phyloP scores from a whole-genome alignment of 2,329 filamentous ascomycete genomes.

The Ceratocystis lukuohia region DNA sequence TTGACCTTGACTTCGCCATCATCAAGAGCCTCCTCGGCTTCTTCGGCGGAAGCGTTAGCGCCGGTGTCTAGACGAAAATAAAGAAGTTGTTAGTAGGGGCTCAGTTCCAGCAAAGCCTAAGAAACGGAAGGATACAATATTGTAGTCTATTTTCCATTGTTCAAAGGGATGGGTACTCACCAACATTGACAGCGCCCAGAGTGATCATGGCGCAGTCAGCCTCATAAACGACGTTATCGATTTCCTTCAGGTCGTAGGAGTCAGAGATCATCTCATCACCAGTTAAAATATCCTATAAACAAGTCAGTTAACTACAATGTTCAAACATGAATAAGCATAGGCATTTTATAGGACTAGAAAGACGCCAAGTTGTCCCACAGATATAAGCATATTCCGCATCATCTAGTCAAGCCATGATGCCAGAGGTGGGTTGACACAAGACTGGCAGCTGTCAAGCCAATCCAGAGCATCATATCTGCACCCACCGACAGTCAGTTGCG shows the following conservation, averaged over 20 bases:
- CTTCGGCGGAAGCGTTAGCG: constrained; percentile 95
- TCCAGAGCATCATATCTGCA: background rate
- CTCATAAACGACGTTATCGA: constrained; percentile 75
- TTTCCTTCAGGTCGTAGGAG: constrained; percentile 70
- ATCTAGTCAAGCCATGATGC: no score
- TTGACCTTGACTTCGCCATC: constrained; percentile 64
- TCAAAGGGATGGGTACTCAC: constrained; percentile 36
- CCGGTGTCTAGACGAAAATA: constrained; percentile 51
- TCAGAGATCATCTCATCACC: constrained; percentile 96
- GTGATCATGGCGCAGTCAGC: constrained; percentile 84
- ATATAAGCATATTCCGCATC: no score
- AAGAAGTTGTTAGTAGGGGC: background rate
- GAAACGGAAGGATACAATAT: background rate
- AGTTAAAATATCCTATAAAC: constrained; percentile 64
- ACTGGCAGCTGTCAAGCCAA: background rate
- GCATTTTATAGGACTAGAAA: background rate
- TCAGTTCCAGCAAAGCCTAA: background rate
- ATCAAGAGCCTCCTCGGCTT: constrained; percentile 61
- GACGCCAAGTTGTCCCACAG: no score
- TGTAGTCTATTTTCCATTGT: background rate
- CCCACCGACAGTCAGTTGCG: background rate
- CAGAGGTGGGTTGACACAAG: no score
- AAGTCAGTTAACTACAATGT: constrained; percentile 8
- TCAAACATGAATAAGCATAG: background rate
- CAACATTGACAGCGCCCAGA: constrained; percentile 58